Conservation (phyloP, 1,284 basidiomycete genomes). For the Amylostereum chailletii region DNA sequence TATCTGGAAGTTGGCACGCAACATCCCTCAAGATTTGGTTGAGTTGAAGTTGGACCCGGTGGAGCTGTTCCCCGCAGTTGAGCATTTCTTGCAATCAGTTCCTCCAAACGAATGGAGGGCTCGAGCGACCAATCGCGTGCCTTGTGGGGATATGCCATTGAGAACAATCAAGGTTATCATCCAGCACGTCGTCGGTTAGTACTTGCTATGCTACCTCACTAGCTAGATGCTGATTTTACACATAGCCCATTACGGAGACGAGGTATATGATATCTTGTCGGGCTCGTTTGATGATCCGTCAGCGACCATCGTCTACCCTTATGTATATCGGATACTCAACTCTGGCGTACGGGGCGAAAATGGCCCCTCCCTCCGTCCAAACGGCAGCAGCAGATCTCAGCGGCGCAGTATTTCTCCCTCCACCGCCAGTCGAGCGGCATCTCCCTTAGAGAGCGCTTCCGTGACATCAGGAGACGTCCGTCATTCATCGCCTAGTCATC, state of each 20-base stretch:
- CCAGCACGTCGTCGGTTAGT: constrained; percentile 88
- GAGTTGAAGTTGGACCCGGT: constrained; percentile 78
- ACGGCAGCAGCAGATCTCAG: constrained; percentile 27
- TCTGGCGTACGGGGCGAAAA: constrained; percentile 42
- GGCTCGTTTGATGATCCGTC: constrained; percentile 75
- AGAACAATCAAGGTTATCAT: constrained; percentile 97
- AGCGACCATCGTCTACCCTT: constrained; percentile 76
- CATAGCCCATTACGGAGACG: constrained; percentile 69
- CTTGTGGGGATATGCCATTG: constrained; percentile 94
- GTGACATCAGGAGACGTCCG: constrained; percentile 42
- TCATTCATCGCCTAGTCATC: constrained; percentile 50
- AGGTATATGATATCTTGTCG: constrained; percentile 74
- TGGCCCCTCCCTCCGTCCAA: constrained; percentile 23
- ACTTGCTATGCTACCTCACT: background rate
- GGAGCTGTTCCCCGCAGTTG: constrained; percentile 88
- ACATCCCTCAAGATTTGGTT: constrained; percentile 85
- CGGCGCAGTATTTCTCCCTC: constrained; percentile 39
- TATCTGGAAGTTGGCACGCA: constrained; percentile 95
- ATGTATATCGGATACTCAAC: constrained; percentile 80
- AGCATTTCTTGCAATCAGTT: constrained; percentile 89
- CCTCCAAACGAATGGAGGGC: constrained; percentile 95
- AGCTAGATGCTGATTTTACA: constrained; percentile 16
- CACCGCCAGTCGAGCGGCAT: constrained; percentile 52
- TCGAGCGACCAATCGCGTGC: constrained; percentile 82
- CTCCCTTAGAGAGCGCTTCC: constrained; percentile 49